Evolutionary conservation across 2,329 filamentous ascomycete species (phyloP).

Genomic region (Nemania abortiva): DNA sequence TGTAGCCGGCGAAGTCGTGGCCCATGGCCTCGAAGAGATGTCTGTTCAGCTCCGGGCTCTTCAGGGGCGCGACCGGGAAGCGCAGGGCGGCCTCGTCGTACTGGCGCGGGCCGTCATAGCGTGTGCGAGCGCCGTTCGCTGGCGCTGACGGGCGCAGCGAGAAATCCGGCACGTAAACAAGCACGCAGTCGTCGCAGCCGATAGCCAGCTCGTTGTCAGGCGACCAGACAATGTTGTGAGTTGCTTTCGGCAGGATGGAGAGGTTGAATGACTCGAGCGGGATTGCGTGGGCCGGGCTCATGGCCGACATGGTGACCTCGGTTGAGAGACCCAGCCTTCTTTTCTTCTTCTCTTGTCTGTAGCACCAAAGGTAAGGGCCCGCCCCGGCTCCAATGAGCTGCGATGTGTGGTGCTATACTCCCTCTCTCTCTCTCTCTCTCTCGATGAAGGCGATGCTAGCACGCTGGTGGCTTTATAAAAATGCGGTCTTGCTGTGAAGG

Average conservation of each 20-base stretch:
- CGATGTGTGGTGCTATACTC: no score
- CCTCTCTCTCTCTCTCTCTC: no score
- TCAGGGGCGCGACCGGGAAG: conserved; percentile 49
- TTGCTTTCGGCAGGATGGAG: conserved; percentile 58
- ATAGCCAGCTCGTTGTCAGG: conserved; percentile 69
- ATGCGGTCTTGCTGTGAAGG: not conserved
- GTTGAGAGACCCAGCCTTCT: no score
- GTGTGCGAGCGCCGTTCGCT: not conserved
- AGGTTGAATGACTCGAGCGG: conserved; percentile 62
- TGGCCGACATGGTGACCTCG: conserved; percentile 1
- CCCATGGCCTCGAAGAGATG: conserved; percentile 47
- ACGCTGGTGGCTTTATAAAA: no score
- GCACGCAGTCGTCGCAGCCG: conserved; percentile 66
- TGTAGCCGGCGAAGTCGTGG: conserved; percentile 47
- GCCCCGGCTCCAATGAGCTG: no score
- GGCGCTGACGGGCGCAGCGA: conserved; percentile 32
- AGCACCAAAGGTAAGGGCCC: no score
- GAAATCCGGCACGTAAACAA: conserved; percentile 64
- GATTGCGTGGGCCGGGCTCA: conserved; percentile 50
- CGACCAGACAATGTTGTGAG: conserved; percentile 64
- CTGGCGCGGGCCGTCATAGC: conserved; percentile 46
- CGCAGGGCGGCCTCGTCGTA: conserved; percentile 50
- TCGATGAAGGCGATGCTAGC: no score
- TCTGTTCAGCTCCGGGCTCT: conserved; percentile 47
- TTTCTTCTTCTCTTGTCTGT: no score